These are phyloP conservation scores for Lichtheimia corymbifera DNA, from an alignment of 371 early-diverging fungal species.

Conservation along the genomic window DNA sequence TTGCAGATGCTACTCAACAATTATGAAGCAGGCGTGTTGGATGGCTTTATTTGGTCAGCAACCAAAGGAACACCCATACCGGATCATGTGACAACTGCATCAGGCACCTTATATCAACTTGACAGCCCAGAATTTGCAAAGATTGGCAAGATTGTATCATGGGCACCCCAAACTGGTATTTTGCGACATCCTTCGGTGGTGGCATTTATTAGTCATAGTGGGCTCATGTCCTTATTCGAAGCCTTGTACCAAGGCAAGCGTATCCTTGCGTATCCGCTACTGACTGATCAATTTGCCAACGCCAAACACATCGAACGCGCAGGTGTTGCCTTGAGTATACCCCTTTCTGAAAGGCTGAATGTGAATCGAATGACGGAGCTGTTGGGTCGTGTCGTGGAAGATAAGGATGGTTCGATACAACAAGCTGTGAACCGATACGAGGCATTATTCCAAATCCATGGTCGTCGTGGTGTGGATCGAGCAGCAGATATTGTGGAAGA, in stretches of 20 bases:
- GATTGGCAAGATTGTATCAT: background rate
- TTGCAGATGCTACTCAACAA: background rate
- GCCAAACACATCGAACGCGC: background rate
- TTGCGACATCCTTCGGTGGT: background rate
- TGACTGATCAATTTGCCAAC: background rate
- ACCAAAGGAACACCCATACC: constrained; percentile 8
- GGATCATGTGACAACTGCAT: constrained; percentile 12
- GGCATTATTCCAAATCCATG: constrained; percentile 21
- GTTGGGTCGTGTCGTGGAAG: background rate
- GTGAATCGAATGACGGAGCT: background rate
- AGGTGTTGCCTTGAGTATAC: too few species aligned
- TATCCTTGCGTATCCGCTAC: background rate
- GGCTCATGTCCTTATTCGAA: background rate
- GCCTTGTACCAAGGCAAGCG: background rate
- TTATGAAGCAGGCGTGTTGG: background rate
- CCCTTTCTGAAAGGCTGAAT: background rate
- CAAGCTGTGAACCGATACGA: constrained; percentile 11
- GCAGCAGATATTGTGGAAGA: constrained; percentile 34
- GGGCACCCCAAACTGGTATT: constrained; percentile 47
- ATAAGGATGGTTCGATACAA: constrained; percentile 7
- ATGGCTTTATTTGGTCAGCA: constrained; percentile 1
- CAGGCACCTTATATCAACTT: constrained; percentile 5
- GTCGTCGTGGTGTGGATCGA: constrained; percentile 9
- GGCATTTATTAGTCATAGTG: background rate
- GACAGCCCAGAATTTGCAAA: background rate